Percentiles rank a stretch among this genome's conserved stretches.
Conservation (phyloP, 2,329 filamentous ascomycete genomes). For the Penicillium capsulatum region DNA sequence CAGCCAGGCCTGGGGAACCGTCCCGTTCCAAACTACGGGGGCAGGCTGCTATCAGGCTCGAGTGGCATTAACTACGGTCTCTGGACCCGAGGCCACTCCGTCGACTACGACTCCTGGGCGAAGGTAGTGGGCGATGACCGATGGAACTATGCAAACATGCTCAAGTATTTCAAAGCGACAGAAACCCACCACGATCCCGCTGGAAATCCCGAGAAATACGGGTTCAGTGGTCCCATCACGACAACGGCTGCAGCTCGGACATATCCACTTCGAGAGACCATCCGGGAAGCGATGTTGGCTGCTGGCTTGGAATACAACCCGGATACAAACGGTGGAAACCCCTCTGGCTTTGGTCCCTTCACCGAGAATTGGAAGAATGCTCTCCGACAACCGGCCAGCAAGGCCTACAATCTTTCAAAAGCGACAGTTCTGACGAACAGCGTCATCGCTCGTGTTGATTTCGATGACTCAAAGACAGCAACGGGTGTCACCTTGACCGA, state of each 20-base stretch:
- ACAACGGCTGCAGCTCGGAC: background rate
- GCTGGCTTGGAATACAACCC: background rate
- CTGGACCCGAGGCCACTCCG: slow-evolving; percentile 1
- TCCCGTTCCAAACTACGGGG: background rate
- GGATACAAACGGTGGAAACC: background rate
- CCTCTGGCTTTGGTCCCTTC: background rate
- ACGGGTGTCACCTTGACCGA: background rate
- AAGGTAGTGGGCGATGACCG: slow-evolving; percentile 1
- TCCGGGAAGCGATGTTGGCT: background rate
- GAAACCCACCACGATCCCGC: too few relatives aligned
- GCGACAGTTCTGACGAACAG: slow-evolving; percentile 1
- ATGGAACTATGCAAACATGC: slow-evolving; percentile 1
- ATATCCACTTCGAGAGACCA: background rate
- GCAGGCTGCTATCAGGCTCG: background rate
- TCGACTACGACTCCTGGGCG: slow-evolving; percentile 4
- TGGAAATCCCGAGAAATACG: too few relatives aligned
- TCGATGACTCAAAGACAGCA: background rate
- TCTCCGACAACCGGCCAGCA: background rate
- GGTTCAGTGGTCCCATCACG: background rate
- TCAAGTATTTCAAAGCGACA: background rate
- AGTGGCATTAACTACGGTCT: background rate
- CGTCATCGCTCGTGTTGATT: background rate
- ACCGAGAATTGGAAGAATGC: slow-evolving; percentile 2
- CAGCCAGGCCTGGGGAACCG: background rate
- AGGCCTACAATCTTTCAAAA: background rate